These are phyloP conservation scores for Phoma herbarum DNA, from an alignment of 2,329 filamentous ascomycete genomes.

Conservation along the genomic window DNA sequence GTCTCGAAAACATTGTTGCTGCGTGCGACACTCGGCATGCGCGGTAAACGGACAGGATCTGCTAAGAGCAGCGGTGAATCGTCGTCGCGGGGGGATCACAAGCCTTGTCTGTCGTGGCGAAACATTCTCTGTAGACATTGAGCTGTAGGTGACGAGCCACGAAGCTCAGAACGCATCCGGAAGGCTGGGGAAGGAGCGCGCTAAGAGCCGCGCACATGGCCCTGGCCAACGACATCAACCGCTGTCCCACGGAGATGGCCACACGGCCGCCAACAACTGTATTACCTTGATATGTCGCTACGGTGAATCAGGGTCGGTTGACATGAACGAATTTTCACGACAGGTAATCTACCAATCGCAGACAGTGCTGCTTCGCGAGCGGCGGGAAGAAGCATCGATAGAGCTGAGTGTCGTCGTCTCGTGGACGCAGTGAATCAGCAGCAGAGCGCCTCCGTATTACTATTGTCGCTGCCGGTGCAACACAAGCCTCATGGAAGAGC, in stretches of 20 bases:
- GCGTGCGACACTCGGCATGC: background rate
- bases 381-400: background rate
- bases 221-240: background rate
- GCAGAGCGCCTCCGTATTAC: background rate
- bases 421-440: background rate
- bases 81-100: constrained; percentile 1
- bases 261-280: background rate
- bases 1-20: background rate
- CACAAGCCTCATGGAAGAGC: background rate
- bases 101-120: constrained; percentile 1
- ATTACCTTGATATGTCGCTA: background rate
- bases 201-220: background rate
- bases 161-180: background rate
- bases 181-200: background rate
- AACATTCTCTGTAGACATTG: background rate
- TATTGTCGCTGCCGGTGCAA: background rate
- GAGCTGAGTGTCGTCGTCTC: background rate
- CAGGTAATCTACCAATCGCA: background rate
- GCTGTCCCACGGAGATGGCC: background rate
- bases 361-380: background rate
- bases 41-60: background rate
- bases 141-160: background rate
- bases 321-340: background rate
- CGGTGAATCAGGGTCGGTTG: background rate
- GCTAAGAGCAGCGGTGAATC: background rate